Conservation (phyloP, 2,329 filamentous ascomycete species). For the Colletotrichum musicola region DNA sequence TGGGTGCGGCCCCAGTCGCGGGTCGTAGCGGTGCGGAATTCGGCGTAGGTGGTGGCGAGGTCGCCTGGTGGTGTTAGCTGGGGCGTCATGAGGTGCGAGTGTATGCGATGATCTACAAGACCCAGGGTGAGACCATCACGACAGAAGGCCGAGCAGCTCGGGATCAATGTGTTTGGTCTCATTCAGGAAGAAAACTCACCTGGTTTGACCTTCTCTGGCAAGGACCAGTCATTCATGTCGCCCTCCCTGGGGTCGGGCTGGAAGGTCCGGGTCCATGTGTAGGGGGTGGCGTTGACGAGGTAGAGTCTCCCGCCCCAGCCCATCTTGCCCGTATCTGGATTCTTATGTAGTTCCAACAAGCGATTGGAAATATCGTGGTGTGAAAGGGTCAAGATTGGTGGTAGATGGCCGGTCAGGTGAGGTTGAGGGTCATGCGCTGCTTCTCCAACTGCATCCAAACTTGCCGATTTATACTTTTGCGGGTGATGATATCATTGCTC, state of each 20-base stretch:
- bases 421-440: too few species aligned
- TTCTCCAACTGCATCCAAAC: neutral
- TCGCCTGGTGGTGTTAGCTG: neutral
- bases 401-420: too few species aligned
- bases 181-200: neutral
- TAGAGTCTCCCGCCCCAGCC: constrained; percentile 4
- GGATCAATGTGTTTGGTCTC: too few species aligned
- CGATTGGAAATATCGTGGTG: too few species aligned
- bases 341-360: too few species aligned
- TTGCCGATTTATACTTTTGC: neutral
- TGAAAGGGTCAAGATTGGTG: too few species aligned
- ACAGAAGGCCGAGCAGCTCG: too few species aligned
- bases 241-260: neutral
- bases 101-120: too few species aligned
- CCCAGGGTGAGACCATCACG: too few species aligned
- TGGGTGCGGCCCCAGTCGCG: constrained; percentile 5
- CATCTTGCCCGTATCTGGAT: neutral
- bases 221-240: constrained; percentile 8
- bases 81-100: too few species aligned
- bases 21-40: constrained; percentile 12
- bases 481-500: neutral
- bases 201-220: neutral
- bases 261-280: constrained; percentile 2
- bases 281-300: constrained; percentile 2
- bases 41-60: neutral